These are phyloP conservation scores for Metroxylon sagu DNA, from an alignment of 176 grass and related monocot genomes.

Conservation along the genomic window DNA sequence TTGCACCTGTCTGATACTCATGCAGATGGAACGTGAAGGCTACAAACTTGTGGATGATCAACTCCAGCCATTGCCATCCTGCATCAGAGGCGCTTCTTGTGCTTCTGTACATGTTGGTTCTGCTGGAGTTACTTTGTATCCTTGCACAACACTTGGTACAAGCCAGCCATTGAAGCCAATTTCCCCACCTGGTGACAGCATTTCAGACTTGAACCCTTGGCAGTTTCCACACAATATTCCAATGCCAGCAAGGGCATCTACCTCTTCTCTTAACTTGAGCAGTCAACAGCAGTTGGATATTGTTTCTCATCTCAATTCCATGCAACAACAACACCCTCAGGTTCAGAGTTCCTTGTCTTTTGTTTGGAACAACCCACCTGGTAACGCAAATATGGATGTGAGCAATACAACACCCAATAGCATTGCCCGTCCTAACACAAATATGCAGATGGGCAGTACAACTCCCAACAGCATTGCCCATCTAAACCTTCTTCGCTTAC, in stretches of 20 bases:
- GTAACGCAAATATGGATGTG: conserved; percentile 2
- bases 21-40: conserved; percentile 53
- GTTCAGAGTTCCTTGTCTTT: conserved; percentile 2
- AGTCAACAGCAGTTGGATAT: conserved; percentile 16
- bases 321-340: conserved; percentile 14
- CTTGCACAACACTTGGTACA: background rate
- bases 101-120: conserved; percentile 8
- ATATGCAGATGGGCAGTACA: background rate
- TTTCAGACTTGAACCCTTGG: background rate
- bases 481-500: conserved; percentile 1
- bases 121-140: conserved; percentile 17
- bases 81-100: background rate
- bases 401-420: too few species aligned
- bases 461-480: conserved; percentile 4
- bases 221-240: background rate
- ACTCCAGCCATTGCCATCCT: background rate
- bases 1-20: background rate
- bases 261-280: background rate
- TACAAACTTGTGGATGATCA: conserved; percentile 24
- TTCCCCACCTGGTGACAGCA: background rate
- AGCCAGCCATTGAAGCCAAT: background rate
- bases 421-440: background rate
- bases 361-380: conserved; percentile 5
- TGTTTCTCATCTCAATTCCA: background rate
- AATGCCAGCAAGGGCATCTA: background rate